Base-by-base conservation (phyloP, 139 green algal genomes). In the Chlorella ohadii region DNA sequence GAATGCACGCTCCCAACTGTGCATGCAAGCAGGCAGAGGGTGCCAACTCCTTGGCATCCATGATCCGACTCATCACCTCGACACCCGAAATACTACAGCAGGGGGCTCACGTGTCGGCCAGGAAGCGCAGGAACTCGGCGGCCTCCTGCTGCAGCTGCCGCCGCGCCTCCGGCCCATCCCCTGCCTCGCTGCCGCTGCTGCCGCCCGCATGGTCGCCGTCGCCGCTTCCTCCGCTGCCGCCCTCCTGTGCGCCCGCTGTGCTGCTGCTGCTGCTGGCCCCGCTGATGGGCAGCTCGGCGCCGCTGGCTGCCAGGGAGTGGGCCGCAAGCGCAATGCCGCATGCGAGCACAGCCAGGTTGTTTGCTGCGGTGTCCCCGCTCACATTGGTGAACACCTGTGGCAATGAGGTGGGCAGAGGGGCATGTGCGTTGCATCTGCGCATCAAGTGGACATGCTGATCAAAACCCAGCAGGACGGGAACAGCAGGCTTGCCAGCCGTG, bases 271-370 rank as follows among this genome's bases (percentile, higher is more conserved):
- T 38, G 41, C n/a, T 51, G 3, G 23, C 72, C n/a, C 65, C 55
- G 15, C 31, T 9, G 34, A 20, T 19, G 6, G 63, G 61, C 39
- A 75, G 78, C 28, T 31, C 28, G 4, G 16, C 63, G n/a, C 63
- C 78, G 39, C 25, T 23, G 27, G 78, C 78, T 13, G 47, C 28
- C 41, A 83, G 63, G 39, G 17, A 15, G 20, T 75, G 56, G 5
- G 51, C 56, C 19, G 66, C 44, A 0, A 64, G 34, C 4, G 85
- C 85, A 16, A 89, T 70, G 67, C 57, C 57, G 74, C 36, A 55
- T 4, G 80, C n/a, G 23, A 89, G 23, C 34, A 86, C 47, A 0
- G 85, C 61, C 51, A 89, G 63, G 56, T 65, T 65, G 84, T 84
- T 55, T n/a, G 39, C 6, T 25, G 76, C 25, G 19, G 31, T 55